These are phyloP conservation scores for Ganoderma leucocontextum DNA, from an alignment of 1,284 basidiomycete species.

Conservation along the genomic window DNA sequence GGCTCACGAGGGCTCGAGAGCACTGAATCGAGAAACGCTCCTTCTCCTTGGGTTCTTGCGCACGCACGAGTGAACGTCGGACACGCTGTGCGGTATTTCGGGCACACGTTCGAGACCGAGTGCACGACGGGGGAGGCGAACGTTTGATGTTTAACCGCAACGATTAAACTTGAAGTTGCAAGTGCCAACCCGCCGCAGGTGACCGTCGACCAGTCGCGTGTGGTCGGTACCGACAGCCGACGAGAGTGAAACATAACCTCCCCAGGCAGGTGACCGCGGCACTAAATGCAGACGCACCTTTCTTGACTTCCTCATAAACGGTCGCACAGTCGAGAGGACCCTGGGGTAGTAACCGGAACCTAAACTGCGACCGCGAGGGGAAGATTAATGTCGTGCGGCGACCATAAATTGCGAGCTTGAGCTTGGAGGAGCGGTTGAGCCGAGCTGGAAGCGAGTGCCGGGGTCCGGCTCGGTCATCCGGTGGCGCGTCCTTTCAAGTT, in stretches of 20 bases:
- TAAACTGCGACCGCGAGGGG: background rate
- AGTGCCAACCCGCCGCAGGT: slow-evolving; percentile 8
- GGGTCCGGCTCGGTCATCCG: background rate
- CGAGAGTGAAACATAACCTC: slow-evolving; percentile 1
- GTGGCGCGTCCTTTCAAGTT: background rate
- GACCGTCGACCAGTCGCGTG: slow-evolving; percentile 18
- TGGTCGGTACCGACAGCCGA: slow-evolving; percentile 21
- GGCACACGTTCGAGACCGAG: slow-evolving; percentile 17
- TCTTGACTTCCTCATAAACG: background rate
- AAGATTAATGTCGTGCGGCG: background rate
- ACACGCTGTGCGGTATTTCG: slow-evolving; percentile 14
- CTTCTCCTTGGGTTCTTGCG: background rate
- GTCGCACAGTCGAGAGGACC: background rate
- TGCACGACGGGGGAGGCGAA: background rate
- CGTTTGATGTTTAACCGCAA: slow-evolving; percentile 8
- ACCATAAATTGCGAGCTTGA: background rate
- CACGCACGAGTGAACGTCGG: slow-evolving; percentile 1
- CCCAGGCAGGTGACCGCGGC: slow-evolving; percentile 25
- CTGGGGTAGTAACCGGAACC: background rate
- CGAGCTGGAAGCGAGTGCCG: background rate
- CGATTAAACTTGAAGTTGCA: slow-evolving; percentile 9
- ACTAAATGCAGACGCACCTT: slow-evolving; percentile 15
- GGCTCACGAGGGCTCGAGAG: background rate
- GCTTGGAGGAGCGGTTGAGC: background rate
- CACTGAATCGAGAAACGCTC: background rate